Base-by-base conservation (phyloP, 495 filamentous ascomycete genomes). In the Tetracladium setigerum region DNA sequence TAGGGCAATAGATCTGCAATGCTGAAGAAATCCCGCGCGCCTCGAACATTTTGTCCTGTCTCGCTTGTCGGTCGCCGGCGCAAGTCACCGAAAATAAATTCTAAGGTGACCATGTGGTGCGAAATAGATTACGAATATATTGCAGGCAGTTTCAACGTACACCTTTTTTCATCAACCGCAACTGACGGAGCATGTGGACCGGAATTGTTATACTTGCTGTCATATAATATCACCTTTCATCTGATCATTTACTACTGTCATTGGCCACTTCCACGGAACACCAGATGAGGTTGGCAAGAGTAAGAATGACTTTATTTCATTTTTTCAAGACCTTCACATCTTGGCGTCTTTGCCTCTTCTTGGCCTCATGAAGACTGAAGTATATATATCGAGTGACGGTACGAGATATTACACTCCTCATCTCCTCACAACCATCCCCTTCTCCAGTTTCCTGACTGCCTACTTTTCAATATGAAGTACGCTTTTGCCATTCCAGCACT, bases 401-500 rank as follows among this genome's bases (percentile, higher is more conserved):
- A 4, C n/a, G 15, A 6, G 13, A 14, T 12, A 16, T 12, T 5
- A 14, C 14, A 5, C 12, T 9, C 41, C 14, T 44, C 27, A 33
- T 44, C 7, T 44, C 12, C 19, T 11, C 2, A 18, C 12, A 17
- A 44, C 2, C 41, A 44, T 34, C 16, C 12, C 18, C 6, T 12
- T 17, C 16, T 44, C 9, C 13, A 11, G 10, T 17, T 33, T 34
- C 6, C 11, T 9, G 4, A 4, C 15, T 35, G 7, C 16, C 13
- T 17, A 10, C 12, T 33, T 13, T 8, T 16, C 24, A 44, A 33
- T 8, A 44, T 44, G 41, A 44, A 35, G 16, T 24, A 14, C 22
- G 11, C 15, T 38, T 31, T 49, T 8, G 18, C 54, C 35, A 8
- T 44, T 15, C 14, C 41, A 17, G 40, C 53, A 9, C 30, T 55